Evolutionary conservation across 164 flowering plant species (phyloP).

Genomic region (Chimonanthus salicifolius): DNA sequence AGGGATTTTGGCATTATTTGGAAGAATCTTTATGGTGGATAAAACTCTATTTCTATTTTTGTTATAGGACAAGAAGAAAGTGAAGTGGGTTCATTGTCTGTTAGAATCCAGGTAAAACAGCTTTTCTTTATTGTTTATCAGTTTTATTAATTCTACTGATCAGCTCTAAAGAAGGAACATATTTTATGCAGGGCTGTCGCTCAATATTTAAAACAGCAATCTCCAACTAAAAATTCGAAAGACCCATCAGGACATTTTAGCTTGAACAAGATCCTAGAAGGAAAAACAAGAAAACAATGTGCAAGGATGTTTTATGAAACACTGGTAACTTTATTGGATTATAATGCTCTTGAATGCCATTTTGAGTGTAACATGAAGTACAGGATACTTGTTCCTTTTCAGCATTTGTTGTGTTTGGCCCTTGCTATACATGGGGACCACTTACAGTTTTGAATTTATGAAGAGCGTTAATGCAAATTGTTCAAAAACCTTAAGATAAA

Average conservation of each 20-base stretch:
- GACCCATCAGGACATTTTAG: constrained; percentile 37
- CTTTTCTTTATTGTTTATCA: background rate
- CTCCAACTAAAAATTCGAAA: constrained; percentile 38
- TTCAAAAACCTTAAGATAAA: too few relatives aligned
- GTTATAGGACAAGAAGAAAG: constrained; percentile 36
- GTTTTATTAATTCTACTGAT: background rate
- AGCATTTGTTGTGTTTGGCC: too few relatives aligned
- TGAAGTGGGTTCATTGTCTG: constrained; percentile 42
- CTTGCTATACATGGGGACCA: too few relatives aligned
- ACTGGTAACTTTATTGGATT: constrained; percentile 41
- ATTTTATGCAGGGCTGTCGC: constrained; percentile 60
- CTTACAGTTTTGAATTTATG: too few relatives aligned
- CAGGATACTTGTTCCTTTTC: too few relatives aligned
- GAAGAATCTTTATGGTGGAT: background rate
- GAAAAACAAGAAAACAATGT: constrained; percentile 65
- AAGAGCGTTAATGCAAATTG: too few relatives aligned
- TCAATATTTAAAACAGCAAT: constrained; percentile 45
- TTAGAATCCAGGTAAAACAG: constrained; percentile 58
- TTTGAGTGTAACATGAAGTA: background rate
- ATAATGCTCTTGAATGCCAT: background rate
- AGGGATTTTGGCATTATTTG: background rate
- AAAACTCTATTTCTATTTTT: background rate
- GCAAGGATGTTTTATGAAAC: constrained; percentile 88
- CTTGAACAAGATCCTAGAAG: constrained; percentile 61
- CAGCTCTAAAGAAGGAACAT: background rate